These are phyloP conservation scores for Elaeis oleifera DNA, from an alignment of 202 grass and related monocot genomes.

Conservation along the genomic window DNA sequence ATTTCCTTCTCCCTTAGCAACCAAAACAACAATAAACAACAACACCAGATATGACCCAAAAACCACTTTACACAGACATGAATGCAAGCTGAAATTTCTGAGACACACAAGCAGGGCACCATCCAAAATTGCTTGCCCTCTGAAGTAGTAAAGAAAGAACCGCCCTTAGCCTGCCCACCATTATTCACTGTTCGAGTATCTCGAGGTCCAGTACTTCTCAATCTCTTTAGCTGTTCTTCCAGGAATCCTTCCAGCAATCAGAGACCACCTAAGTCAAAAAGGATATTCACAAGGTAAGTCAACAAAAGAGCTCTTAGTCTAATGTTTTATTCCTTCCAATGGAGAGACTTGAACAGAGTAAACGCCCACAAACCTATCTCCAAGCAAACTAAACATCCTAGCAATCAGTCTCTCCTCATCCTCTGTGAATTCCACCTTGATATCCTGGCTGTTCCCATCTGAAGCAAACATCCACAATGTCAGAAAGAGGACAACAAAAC, in stretches of 20 bases:
- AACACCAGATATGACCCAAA: no score
- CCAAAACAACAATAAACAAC: no score
- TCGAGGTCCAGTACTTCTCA: slow-evolving; percentile 39
- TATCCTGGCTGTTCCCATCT: slow-evolving; percentile 23
- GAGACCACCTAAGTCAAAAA: slow-evolving; percentile 24
- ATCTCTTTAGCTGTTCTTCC: slow-evolving; percentile 46
- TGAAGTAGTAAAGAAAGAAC: no score
- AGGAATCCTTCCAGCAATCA: slow-evolving; percentile 42
- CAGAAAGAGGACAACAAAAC: background rate
- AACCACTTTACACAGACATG: no score
- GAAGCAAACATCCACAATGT: background rate
- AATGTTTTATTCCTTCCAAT: no score
- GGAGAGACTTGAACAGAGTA: background rate
- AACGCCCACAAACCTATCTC: slow-evolving; percentile 29
- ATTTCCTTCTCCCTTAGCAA: no score
- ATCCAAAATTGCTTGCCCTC: no score
- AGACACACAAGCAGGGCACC: no score
- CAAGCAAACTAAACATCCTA: slow-evolving; percentile 40
- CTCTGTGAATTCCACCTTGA: slow-evolving; percentile 33
- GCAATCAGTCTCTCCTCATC: slow-evolving; percentile 40
- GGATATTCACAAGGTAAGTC: no score
- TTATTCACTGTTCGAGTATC: slow-evolving; percentile 28
- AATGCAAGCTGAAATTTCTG: no score
- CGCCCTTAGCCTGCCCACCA: no score
- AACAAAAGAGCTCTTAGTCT: background rate